phyloP scores from a whole-genome alignment of 768 basidiomycete genomes.

The Udeniomyces megalosporus region DNA sequence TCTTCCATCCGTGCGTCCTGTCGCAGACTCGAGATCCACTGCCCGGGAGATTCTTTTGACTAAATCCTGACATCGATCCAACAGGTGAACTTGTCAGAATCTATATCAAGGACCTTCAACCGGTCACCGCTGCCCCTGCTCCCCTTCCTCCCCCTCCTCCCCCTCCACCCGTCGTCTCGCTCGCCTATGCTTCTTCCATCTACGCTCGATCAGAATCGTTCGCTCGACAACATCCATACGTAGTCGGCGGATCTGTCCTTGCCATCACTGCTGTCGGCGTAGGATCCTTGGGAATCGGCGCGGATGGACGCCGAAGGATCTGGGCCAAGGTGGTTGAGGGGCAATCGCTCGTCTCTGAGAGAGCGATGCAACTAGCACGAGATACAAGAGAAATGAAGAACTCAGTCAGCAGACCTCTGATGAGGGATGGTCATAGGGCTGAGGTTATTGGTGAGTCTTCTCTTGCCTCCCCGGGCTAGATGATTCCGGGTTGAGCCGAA shows the following conservation, averaged over 20 bases:
- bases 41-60: background rate
- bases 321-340: background rate
- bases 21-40: background rate
- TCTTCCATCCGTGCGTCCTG: background rate
- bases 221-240: background rate
- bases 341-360: background rate
- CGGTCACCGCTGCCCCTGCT: background rate
- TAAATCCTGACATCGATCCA: background rate
- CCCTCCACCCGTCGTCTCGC: background rate
- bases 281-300: background rate
- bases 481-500: too few species aligned
- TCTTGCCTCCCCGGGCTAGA: background rate
- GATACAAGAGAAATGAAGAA: background rate
- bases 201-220: background rate
- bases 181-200: background rate
- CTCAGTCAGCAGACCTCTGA: background rate
- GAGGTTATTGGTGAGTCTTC: conserved; percentile 3
- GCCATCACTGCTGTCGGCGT: background rate
- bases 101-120: background rate
- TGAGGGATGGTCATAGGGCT: background rate
- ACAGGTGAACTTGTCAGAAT: conserved; percentile 1
- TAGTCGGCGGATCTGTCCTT: background rate
- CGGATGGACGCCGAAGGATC: background rate
- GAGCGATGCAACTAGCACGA: background rate
- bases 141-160: background rate